Percentiles rank a stretch among this genome's conserved stretches.
Conservation (phyloP, 306 rosid species). For the Herpetospermum pedunculosum region DNA sequence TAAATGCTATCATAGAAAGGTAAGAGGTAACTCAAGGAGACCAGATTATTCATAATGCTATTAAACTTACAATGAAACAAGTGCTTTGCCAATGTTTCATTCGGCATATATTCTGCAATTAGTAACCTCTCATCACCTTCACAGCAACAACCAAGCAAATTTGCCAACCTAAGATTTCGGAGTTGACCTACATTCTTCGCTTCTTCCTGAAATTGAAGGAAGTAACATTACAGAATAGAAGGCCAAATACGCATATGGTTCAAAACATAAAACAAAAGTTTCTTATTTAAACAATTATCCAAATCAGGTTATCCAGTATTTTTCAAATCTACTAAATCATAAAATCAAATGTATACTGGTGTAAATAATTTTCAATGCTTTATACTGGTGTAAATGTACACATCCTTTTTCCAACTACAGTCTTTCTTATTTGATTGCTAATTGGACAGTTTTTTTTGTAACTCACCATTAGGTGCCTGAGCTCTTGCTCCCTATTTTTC, state of each 20-base stretch:
- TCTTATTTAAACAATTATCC: background rate
- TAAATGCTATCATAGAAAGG: background rate
- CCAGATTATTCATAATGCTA: background rate
- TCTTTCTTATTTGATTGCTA: too few species aligned
- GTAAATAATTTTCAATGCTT: too few species aligned
- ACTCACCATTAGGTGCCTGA: too few species aligned
- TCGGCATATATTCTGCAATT: constrained; percentile 82
- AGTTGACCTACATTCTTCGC: constrained; percentile 88
- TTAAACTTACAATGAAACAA: constrained; percentile 80
- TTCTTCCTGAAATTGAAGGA: constrained; percentile 55
- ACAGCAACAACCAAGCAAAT: constrained; percentile 87
- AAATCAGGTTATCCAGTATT: background rate
- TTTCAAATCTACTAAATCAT: background rate
- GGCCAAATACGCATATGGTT: background rate
- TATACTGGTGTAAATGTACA: too few species aligned
- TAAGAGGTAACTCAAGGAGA: background rate
- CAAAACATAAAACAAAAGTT: background rate
- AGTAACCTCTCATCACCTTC: constrained; percentile 93
- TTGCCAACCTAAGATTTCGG: constrained; percentile 65
- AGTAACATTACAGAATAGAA: background rate
- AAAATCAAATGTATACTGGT: background rate
- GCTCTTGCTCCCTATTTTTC: too few species aligned
- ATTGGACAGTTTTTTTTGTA: too few species aligned
- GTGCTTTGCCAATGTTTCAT: constrained; percentile 90
- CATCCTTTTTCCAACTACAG: too few species aligned